Conservation (phyloP, 2,329 filamentous ascomycete species). For the Coniochaeta ligniaria region DNA sequence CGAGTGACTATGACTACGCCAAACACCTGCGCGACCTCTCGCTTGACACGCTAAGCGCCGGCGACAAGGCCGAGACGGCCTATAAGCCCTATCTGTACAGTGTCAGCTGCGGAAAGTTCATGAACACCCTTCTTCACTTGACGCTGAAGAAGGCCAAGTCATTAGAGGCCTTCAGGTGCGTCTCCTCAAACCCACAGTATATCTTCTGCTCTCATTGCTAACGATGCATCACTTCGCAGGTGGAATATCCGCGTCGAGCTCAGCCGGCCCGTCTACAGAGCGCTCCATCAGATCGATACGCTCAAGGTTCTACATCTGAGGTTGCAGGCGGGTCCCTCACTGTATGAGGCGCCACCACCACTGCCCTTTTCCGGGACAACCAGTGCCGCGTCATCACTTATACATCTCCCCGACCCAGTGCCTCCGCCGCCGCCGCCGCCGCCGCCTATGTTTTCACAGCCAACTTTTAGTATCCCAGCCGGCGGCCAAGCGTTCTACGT, state of each 20-base stretch:
- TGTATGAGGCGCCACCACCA: constrained; percentile 42
- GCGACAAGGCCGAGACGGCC: constrained; percentile 43
- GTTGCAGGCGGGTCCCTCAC: constrained; percentile 49
- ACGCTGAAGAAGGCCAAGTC: constrained; percentile 46
- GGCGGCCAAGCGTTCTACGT: constrained; percentile 16
- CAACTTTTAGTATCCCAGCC: constrained; percentile 9
- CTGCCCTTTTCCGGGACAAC: constrained; percentile 26
- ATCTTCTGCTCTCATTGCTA: neutral
- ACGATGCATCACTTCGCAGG: constrained; percentile 21
- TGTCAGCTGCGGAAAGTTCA: constrained; percentile 53
- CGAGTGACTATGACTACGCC: constrained; percentile 58
- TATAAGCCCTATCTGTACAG: constrained; percentile 48
- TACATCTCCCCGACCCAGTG: constrained; percentile 14
- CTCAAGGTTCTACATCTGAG: constrained; percentile 50
- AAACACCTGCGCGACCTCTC: constrained; percentile 47
- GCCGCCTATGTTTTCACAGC: neutral
- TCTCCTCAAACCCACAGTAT: constrained; percentile 4
- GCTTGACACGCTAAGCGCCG: constrained; percentile 47
- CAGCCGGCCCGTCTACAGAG: constrained; percentile 48
- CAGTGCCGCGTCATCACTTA: constrained; percentile 7
- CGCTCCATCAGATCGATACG: constrained; percentile 44
- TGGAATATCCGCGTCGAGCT: constrained; percentile 61
- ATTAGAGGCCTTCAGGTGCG: constrained; percentile 51
- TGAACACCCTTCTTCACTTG: constrained; percentile 53
- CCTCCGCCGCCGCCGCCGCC: constrained; percentile 9